Evolutionary conservation across 192 early-diverging fungal genomes (phyloP).

Genomic region (Dimargaris verticillata): DNA sequence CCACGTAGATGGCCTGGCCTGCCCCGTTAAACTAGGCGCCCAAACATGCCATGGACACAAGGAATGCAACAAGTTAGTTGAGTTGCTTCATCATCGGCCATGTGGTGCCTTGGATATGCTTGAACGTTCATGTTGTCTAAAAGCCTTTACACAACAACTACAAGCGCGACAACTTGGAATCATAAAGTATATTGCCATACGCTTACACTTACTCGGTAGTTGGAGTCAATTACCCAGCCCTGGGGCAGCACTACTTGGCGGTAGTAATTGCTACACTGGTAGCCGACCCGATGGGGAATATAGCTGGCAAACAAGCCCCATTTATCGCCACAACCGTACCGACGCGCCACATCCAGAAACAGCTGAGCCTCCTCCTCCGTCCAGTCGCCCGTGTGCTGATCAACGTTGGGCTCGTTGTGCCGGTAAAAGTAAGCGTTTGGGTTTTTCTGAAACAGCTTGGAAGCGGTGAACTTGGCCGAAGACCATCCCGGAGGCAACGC

Average conservation of each 20-base stretch:
- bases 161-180: not conserved
- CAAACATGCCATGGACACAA: not conserved
- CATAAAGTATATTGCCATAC: not conserved
- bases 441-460: conserved; percentile 53
- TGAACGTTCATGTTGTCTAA: not conserved
- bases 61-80: not conserved
- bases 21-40: not conserved
- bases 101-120: no score
- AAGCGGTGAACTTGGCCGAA: conserved; percentile 30
- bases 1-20: conserved; percentile 2
- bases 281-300: conserved; percentile 40
- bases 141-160: not conserved
- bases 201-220: conserved; percentile 15
- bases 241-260: conserved; percentile 28
- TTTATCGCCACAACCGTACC: conserved; percentile 43
- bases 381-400: conserved; percentile 64
- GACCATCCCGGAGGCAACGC: conserved; percentile 25
- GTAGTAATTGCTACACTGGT: conserved; percentile 42
- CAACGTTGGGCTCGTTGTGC: conserved; percentile 55
- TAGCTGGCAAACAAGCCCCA: conserved; percentile 43
- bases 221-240: conserved; percentile 33
- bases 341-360: conserved; percentile 41
- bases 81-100: no score
- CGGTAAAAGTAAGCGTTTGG: conserved; percentile 65
- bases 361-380: conserved; percentile 36